Conservation (phyloP, 2,329 filamentous ascomycete genomes). For the Metarhizium rileyi region DNA sequence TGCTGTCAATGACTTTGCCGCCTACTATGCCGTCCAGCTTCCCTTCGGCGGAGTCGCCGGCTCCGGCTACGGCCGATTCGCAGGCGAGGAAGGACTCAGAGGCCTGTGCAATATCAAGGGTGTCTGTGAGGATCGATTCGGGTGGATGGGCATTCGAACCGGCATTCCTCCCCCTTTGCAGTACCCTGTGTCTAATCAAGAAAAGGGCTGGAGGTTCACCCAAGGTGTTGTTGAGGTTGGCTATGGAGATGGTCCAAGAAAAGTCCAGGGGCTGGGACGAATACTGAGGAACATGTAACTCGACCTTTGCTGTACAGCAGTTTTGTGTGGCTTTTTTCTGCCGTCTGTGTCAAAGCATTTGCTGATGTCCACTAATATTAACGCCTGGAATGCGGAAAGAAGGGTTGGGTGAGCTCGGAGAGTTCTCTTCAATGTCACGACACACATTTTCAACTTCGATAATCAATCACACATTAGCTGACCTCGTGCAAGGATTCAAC, state of each 20-base stretch:
- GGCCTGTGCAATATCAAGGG: slow-evolving; percentile 82
- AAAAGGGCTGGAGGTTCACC: slow-evolving; percentile 55
- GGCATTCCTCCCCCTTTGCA: slow-evolving; percentile 70
- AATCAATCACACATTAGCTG: background rate
- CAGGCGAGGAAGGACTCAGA: slow-evolving; percentile 77
- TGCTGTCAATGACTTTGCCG: slow-evolving; percentile 89
- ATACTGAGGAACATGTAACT: slow-evolving; percentile 33
- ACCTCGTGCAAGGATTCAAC: background rate
- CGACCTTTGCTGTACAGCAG: background rate
- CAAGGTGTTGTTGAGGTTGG: slow-evolving; percentile 52
- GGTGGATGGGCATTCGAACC: slow-evolving; percentile 56
- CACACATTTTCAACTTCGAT: background rate
- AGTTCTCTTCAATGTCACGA: background rate
- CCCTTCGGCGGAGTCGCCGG: slow-evolving; percentile 89
- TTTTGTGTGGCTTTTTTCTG: background rate
- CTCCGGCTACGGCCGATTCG: slow-evolving; percentile 88
- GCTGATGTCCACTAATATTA: background rate
- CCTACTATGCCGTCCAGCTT: slow-evolving; percentile 85
- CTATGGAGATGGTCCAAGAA: slow-evolving; percentile 36
- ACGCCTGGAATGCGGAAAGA: background rate
- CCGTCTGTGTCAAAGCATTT: background rate
- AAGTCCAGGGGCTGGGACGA: slow-evolving; percentile 29
- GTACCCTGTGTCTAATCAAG: slow-evolving; percentile 65
- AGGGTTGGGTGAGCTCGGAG: background rate
- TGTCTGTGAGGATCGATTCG: slow-evolving; percentile 66